phyloP scores from a whole-genome alignment of 768 basidiomycete genomes.

The Tricholoma flavovirens region DNA sequence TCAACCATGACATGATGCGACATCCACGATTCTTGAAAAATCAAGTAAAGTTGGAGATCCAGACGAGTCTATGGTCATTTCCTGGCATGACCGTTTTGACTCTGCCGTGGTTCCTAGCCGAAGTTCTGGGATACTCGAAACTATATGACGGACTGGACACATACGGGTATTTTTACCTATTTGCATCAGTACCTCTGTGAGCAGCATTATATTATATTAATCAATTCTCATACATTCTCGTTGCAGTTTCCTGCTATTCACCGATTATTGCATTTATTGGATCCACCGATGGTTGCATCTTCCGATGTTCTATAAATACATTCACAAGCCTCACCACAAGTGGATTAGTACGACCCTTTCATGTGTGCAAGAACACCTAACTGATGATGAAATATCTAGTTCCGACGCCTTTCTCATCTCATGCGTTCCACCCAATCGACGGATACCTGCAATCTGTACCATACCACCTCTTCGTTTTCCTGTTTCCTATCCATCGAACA shows the following conservation, averaged over 20 bases:
- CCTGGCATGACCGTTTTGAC: slow-evolving; percentile 81
- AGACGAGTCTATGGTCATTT: slow-evolving; percentile 66
- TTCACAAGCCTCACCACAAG: slow-evolving; percentile 99
- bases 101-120: slow-evolving; percentile 90
- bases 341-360: slow-evolving; percentile 76
- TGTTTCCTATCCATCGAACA: slow-evolving; percentile 86
- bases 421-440: slow-evolving; percentile 96
- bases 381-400: slow-evolving; percentile 44
- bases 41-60: slow-evolving; percentile 81
- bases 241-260: slow-evolving; percentile 71
- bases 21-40: slow-evolving; percentile 92
- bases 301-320: slow-evolving; percentile 77
- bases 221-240: background rate
- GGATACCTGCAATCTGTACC: slow-evolving; percentile 93
- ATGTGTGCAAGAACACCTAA: background rate
- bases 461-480: slow-evolving; percentile 86
- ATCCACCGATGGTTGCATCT: slow-evolving; percentile 88
- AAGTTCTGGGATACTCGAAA: slow-evolving; percentile 79
- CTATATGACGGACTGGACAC: slow-evolving; percentile 76
- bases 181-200: slow-evolving; percentile 65
- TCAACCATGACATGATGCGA: slow-evolving; percentile 92
- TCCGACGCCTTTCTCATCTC: slow-evolving; percentile 94
- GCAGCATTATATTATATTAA: slow-evolving; percentile 20
- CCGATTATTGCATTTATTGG: slow-evolving; percentile 95
- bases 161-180: slow-evolving; percentile 71